Evolutionary conservation across 768 basidiomycete genomes (phyloP), one percentile per base, ranked within the genome.

Genomic region (Crepidotus variabilis): DNA sequence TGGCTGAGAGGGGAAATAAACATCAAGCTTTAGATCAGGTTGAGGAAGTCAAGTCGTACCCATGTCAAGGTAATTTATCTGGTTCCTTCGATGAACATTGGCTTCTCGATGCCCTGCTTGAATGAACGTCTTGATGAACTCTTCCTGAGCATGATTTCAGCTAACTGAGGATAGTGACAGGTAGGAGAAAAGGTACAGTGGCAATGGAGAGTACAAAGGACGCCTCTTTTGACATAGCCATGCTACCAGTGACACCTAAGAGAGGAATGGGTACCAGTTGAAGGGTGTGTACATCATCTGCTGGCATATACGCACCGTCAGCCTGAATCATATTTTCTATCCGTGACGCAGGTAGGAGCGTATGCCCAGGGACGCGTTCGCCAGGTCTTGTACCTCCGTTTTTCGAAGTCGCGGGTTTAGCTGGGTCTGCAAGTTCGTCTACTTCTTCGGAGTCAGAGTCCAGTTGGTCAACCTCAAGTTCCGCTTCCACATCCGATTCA

Each of bases 271-370:
- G 48, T 52, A 32, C 56, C 57, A 51, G 54, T 47, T 47, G 21
- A 45, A 45, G 48, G 43, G 16, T 28, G 18, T 39, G 28, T 58
- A 21, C 14, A 50, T 39, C 14, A 35, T 20, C 16, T 16, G 9
- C 23, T 49, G 20, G 46, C 14, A 34, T 23, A 34, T 55, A 34
- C 79, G 49, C 68, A 85, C 90, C 88, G 59, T 93, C 89, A 11
- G 88, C 85, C 64, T 91, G 84, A 43, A 91, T 75, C 62, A 93
- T 91, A 65, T 81, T 86, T 69, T 92, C 88, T 39, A 94, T 68
- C 60, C 83, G 80, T 36, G 79, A 69, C 34, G 81, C 73, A 14
- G 91, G 90, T 33, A 93, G 72, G 2, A 88, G 70, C 4, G 83
- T 85, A 47, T 87, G 82, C 22, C 90, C 91, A 0, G 82, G 83